phyloP scores from a whole-genome alignment of 306 rosid species.

The Crataegus laevigata region DNA sequence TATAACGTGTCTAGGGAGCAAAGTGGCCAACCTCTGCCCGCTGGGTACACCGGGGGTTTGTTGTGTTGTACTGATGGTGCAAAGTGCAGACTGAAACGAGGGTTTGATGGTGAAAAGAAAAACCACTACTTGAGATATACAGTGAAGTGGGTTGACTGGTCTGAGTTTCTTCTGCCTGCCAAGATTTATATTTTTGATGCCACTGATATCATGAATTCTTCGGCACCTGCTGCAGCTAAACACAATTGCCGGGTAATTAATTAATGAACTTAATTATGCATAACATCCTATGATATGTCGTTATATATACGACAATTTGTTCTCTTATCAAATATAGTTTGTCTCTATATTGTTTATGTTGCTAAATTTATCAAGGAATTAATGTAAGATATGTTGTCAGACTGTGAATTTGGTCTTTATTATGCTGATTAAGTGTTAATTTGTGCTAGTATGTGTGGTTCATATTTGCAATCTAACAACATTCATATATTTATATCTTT shows the following conservation, averaged over 20 bases:
- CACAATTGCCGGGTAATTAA: conserved; percentile 38
- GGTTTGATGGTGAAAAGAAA: conserved; percentile 36
- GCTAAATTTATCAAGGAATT: too few species aligned
- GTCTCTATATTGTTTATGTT: too few species aligned
- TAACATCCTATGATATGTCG: not conserved
- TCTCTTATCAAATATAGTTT: not conserved
- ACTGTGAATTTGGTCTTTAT: not conserved
- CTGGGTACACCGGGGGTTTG: conserved; percentile 53
- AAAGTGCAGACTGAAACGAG: conserved; percentile 43
- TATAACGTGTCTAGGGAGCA: conserved; percentile 47
- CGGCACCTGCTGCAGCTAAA: conserved; percentile 1
- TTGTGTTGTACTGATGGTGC: conserved; percentile 46
- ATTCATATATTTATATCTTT: not conserved
- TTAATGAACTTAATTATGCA: conserved; percentile 5
- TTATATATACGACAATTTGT: too few species aligned
- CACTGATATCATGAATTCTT: conserved; percentile 40
- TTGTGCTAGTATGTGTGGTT: not conserved
- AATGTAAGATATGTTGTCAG: too few species aligned
- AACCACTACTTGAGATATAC: conserved; percentile 59
- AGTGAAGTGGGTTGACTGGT: conserved; percentile 72
- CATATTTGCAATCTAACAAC: too few species aligned
- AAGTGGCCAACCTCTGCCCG: conserved; percentile 25
- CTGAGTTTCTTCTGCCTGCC: conserved; percentile 47
- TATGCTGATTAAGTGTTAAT: too few species aligned
- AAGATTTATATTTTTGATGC: conserved; percentile 57